Percentiles rank a stretch among this genome's conserved stretches.
phyloP scores from a whole-genome alignment of 441 rosid genomes.

The Bocquillonia castaneifolia region DNA sequence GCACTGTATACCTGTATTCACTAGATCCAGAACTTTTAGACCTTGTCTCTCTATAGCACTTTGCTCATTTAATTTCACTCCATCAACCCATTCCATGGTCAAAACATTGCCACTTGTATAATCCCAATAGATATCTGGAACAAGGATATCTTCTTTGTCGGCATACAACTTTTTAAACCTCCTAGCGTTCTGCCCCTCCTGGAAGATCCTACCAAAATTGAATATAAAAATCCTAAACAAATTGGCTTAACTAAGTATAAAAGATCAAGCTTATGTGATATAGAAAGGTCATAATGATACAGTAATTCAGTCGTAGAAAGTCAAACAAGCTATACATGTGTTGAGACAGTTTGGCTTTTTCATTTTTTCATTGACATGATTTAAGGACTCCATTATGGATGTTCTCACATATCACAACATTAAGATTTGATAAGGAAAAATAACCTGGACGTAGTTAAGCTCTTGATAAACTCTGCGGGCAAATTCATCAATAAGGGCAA shows the following conservation, averaged over 20 bases:
- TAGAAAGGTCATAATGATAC: not conserved
- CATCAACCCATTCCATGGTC: slow-evolving; percentile 99
- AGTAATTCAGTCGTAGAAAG: not conserved
- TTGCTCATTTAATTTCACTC: slow-evolving; percentile 75
- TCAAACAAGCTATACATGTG: slow-evolving; percentile 8
- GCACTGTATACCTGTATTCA: slow-evolving; percentile 86
- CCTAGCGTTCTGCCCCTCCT: slow-evolving; percentile 96
- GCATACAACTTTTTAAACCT: slow-evolving; percentile 86
- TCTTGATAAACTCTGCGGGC: slow-evolving; percentile 83
- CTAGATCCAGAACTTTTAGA: slow-evolving; percentile 81
- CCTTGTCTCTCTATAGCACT: slow-evolving; percentile 88
- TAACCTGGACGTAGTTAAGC: slow-evolving; percentile 84
- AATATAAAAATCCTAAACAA: slow-evolving; percentile 38
- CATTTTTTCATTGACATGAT: slow-evolving; percentile 6
- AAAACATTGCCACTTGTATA: slow-evolving; percentile 79
- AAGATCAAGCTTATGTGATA: not conserved
- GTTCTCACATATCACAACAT: not conserved
- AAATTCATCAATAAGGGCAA: slow-evolving; percentile 79
- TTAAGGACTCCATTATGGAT: not conserved
- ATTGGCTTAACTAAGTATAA: slow-evolving; percentile 18
- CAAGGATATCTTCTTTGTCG: slow-evolving; percentile 77
- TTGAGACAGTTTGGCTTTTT: slow-evolving; percentile 3
- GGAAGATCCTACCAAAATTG: slow-evolving; percentile 59
- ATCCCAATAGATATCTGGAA: slow-evolving; percentile 94
- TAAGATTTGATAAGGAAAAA: slow-evolving; percentile 15